phyloP scores from a whole-genome alignment of 2,329 filamentous ascomycete genomes.

The Aspergillus novoparasiticus region DNA sequence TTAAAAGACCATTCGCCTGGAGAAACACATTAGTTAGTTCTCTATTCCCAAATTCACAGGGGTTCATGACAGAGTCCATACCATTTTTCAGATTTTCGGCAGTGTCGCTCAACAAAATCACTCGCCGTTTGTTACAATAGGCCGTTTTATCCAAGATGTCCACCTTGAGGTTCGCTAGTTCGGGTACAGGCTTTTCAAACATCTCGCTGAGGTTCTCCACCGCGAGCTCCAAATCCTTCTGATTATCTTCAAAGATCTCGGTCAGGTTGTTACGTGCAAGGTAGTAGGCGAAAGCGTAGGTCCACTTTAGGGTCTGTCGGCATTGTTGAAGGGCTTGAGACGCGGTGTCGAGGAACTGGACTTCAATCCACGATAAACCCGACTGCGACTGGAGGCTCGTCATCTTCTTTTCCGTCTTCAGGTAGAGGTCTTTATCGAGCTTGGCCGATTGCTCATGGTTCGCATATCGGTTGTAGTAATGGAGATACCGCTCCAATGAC shows the following conservation, averaged over 20 bases:
- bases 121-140: conserved; percentile 89
- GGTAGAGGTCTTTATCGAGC: conserved; percentile 91
- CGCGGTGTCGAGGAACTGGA: conserved; percentile 92
- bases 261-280: conserved; percentile 94
- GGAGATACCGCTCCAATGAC: conserved; percentile 91
- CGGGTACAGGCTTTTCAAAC: conserved; percentile 95
- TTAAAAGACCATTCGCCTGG: conserved; percentile 51
- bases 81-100: conserved; percentile 88
- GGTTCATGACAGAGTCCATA: conserved; percentile 48
- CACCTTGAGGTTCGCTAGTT: conserved; percentile 84
- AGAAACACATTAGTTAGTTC: conserved; percentile 5
- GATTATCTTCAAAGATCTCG: conserved; percentile 97
- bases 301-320: conserved; percentile 99
- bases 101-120: conserved; percentile 89
- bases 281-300: conserved; percentile 97
- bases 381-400: conserved; percentile 89
- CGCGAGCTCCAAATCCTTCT: conserved; percentile 95
- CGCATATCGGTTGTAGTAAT: conserved; percentile 98
- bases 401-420: conserved; percentile 99
- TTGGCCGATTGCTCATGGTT: conserved; percentile 98
- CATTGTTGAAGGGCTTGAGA: conserved; percentile 94
- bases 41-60: neutral
- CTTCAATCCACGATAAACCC: conserved; percentile 98
- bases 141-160: conserved; percentile 99
- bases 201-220: conserved; percentile 97